Percentiles rank a stretch among this genome's conserved stretches.
Evolutionary conservation across 1,284 basidiomycete species (phyloP).

Genomic region (Moniliophthora roreri): DNA sequence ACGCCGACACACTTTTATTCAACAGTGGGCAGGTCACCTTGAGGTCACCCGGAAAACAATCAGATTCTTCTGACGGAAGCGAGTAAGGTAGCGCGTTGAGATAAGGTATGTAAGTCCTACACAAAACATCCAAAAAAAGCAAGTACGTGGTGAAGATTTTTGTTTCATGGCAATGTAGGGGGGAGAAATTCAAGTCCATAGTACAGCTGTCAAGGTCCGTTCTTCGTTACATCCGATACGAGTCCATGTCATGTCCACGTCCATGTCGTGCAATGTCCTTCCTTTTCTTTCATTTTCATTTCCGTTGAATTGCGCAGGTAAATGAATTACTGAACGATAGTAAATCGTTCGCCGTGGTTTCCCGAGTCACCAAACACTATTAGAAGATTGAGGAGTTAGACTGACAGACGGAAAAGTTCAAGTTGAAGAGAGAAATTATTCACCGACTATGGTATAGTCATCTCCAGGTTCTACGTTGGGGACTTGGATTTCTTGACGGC

Average conservation of each 20-base stretch:
- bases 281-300: slow-evolving; percentile 10
- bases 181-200: too few species aligned
- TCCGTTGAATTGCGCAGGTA: not conserved
- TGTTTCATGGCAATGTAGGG: too few species aligned
- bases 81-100: too few species aligned
- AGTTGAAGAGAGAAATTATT: slow-evolving; percentile 26
- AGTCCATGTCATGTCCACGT: slow-evolving; percentile 1
- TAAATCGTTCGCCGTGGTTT: slow-evolving; percentile 39
- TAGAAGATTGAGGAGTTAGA: not conserved
- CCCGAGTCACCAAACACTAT: slow-evolving; percentile 54
- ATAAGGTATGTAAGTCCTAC: too few species aligned
- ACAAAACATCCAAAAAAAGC: too few species aligned
- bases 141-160: too few species aligned
- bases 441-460: slow-evolving; percentile 45
- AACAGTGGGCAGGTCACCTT: too few species aligned
- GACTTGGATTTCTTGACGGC: slow-evolving; percentile 38
- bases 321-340: slow-evolving; percentile 24
- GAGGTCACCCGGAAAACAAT: too few species aligned
- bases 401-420: not conserved
- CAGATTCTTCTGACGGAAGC: too few species aligned
- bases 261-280: slow-evolving; percentile 2
- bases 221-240: not conserved
- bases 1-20: too few species aligned
- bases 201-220: not conserved
- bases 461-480: slow-evolving; percentile 33